Conservation (phyloP, 306 rosid species). For the Astragalus membranaceus region DNA sequence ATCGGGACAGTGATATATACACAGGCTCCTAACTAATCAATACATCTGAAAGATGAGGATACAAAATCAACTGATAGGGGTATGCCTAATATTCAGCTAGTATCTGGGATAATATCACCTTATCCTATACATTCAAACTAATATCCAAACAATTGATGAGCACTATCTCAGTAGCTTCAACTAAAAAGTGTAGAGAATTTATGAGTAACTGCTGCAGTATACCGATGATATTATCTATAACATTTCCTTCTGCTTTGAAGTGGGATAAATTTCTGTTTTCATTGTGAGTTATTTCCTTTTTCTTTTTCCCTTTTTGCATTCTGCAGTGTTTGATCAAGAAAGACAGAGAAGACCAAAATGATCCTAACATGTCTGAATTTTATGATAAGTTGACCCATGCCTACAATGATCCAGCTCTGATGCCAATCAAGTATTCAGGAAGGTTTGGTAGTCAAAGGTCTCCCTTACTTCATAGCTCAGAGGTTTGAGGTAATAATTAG, state of each 20-base stretch:
- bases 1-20: too few species aligned
- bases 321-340: slow-evolving; percentile 69
- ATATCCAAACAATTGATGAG: too few species aligned
- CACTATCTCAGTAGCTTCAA: neutral
- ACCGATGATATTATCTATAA: neutral
- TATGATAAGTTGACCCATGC: slow-evolving; percentile 45
- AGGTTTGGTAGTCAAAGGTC: slow-evolving; percentile 20
- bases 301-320: neutral
- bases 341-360: slow-evolving; percentile 52
- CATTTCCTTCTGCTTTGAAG: neutral
- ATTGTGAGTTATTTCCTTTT: neutral
- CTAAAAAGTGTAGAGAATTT: neutral
- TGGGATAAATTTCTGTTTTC: neutral
- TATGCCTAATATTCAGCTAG: too few species aligned
- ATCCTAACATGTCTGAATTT: slow-evolving; percentile 43
- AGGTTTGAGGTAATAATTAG: slow-evolving; percentile 19
- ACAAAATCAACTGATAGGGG: too few species aligned
- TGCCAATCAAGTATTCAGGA: slow-evolving; percentile 36
- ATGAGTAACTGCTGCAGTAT: neutral
- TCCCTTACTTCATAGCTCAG: slow-evolving; percentile 42
- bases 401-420: slow-evolving; percentile 58
- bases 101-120: too few species aligned
- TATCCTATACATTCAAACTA: too few species aligned
- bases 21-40: too few species aligned
- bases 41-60: too few species aligned